Conservation (phyloP, 768 basidiomycete species). For the Stropharia rugosoannulata region DNA sequence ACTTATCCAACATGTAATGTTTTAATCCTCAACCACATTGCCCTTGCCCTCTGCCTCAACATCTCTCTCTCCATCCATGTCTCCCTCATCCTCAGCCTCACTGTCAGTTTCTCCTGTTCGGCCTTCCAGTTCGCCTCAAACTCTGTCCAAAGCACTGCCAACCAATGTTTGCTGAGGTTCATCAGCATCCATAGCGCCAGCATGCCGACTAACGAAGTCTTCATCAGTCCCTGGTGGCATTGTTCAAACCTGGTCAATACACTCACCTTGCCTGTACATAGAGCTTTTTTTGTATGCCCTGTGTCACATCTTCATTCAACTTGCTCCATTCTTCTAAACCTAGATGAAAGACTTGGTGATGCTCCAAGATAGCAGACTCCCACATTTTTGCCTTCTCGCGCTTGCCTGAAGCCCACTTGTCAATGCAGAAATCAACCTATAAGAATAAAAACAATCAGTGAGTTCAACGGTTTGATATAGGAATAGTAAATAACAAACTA, state of each 20-base stretch:
- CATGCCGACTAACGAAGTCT: not conserved
- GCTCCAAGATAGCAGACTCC: slow-evolving; percentile 3
- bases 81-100: slow-evolving; percentile 10
- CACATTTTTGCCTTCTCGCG: slow-evolving; percentile 4
- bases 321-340: slow-evolving; percentile 7
- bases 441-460: not conserved
- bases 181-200: not conserved
- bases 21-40: too few relatives aligned
- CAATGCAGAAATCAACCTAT: slow-evolving; percentile 11
- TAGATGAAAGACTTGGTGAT: slow-evolving; percentile 4
- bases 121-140: slow-evolving; percentile 7
- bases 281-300: not conserved
- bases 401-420: slow-evolving; percentile 10
- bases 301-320: not conserved
- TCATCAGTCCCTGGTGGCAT: not conserved
- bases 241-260: too few relatives aligned
- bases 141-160: slow-evolving; percentile 5
- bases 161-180: not conserved
- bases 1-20: too few relatives aligned
- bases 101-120: slow-evolving; percentile 15
- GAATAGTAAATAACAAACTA: not conserved
- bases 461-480: too few relatives aligned
- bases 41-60: too few relatives aligned
- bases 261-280: not conserved
- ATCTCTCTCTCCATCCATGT: too few relatives aligned